These are phyloP conservation scores for Discostella pseudostelligera DNA, from an alignment of 108 stramenopile species.

Conservation along the genomic window DNA sequence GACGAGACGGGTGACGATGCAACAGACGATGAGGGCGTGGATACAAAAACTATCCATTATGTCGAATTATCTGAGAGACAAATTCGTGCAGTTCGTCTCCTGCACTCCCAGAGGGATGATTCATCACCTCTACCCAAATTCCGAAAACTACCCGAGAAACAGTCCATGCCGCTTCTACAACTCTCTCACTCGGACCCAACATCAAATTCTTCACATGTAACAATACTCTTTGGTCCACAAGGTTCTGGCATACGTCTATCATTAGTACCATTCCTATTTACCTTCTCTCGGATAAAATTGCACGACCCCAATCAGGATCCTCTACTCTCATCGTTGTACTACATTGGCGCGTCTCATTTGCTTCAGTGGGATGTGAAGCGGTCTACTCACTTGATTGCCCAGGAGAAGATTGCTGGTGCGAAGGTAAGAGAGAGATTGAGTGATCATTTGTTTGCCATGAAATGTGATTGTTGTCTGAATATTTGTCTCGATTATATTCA, in stretches of 20 bases:
- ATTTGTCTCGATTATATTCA: too few species aligned
- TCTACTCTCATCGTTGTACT: conserved; percentile 23
- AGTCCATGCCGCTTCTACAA: conserved; percentile 27
- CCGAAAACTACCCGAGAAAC: conserved; percentile 27
- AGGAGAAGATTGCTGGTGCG: conserved; percentile 40
- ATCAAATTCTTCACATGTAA: conserved; percentile 20
- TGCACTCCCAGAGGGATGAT: conserved; percentile 1
- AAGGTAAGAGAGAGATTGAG: too few species aligned
- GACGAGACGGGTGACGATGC: conserved; percentile 21
- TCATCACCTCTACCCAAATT: conserved; percentile 20
- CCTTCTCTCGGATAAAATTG: conserved; percentile 32
- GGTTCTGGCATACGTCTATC: conserved; percentile 43
- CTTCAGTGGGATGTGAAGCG: conserved; percentile 35
- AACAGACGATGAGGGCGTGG: conserved; percentile 25
- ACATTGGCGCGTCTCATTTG: conserved; percentile 38
- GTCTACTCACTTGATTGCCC: conserved; percentile 44
- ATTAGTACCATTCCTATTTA: conserved; percentile 40
- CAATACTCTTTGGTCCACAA: conserved; percentile 38
- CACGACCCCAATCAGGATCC: conserved; percentile 6
- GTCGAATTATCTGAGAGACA: conserved; percentile 41
- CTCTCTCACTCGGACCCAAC: conserved; percentile 31
- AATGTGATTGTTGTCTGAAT: too few species aligned
- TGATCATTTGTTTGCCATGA: too few species aligned
- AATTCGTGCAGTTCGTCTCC: conserved; percentile 24
- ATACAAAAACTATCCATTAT: conserved; percentile 15